Conservation (phyloP, 176 grass and related monocot species). For the Bothriochloa decipiens region DNA sequence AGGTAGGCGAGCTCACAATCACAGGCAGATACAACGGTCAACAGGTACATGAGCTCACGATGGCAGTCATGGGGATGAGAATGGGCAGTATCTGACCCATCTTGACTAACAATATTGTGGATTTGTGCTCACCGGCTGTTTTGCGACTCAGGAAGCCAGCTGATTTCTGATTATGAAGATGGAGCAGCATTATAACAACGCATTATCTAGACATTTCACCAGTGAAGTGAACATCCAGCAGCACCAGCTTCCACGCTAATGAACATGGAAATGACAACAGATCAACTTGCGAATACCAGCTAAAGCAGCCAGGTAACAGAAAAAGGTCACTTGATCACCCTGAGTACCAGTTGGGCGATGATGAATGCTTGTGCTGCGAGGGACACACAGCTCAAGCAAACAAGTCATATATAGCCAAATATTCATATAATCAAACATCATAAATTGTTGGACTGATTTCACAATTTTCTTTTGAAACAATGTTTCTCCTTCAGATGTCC, state of each 20-base stretch:
- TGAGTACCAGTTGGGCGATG: constrained; percentile 1
- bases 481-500: background rate
- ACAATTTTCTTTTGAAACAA: constrained; percentile 17
- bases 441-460: background rate
- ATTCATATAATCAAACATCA: constrained; percentile 25
- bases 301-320: background rate
- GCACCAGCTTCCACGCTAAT: background rate
- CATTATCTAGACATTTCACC: background rate
- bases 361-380: constrained; percentile 18
- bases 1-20: background rate
- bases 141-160: background rate
- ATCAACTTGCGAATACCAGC: constrained; percentile 2
- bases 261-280: background rate
- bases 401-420: constrained; percentile 20
- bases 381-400: constrained; percentile 47
- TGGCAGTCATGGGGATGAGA: no score
- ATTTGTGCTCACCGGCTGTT: background rate
- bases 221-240: background rate
- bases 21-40: background rate
- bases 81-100: background rate
- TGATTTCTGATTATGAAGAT: background rate
- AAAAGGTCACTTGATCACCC: constrained; percentile 12
- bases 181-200: background rate
- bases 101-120: constrained; percentile 2
- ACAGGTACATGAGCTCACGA: background rate